phyloP scores from a whole-genome alignment of 2,329 filamentous ascomycete species.

The Lachnellula subtilissima region DNA sequence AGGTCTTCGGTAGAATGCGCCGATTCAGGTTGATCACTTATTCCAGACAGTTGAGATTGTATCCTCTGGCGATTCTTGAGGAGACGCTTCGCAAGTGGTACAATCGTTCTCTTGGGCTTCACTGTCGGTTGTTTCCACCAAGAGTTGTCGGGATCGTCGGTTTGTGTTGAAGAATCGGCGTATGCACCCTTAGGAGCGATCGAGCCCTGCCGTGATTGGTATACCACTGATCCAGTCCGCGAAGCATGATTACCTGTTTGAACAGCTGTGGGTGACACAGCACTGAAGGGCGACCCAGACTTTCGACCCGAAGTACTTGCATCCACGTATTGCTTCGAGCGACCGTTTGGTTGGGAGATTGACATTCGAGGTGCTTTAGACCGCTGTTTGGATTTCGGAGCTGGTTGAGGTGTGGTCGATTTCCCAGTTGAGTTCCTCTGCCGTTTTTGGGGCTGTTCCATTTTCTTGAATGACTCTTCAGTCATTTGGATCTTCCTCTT shows the following conservation, averaged over 20 bases:
- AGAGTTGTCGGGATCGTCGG: constrained; percentile 28
- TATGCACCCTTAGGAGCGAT: constrained; percentile 22
- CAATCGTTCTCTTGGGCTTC: constrained; percentile 21
- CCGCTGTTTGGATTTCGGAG: constrained; percentile 29
- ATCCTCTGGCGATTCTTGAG: constrained; percentile 28
- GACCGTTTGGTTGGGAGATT: constrained; percentile 20
- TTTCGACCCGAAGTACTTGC: constrained; percentile 27
- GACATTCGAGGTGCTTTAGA: constrained; percentile 26
- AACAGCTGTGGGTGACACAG: constrained; percentile 24
- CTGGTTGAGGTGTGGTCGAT: constrained; percentile 17
- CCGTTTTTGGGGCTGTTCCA: constrained; percentile 53
- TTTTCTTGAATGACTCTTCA: constrained; percentile 59
- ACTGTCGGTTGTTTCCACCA: constrained; percentile 27
- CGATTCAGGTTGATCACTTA: constrained; percentile 4
- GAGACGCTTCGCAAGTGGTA: constrained; percentile 28
- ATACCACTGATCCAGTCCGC: constrained; percentile 10
- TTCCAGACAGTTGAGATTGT: constrained; percentile 14
- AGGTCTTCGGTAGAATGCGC: constrained; percentile 10
- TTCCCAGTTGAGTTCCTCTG: constrained; percentile 43
- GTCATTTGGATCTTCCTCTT: constrained; percentile 64
- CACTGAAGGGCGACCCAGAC: constrained; percentile 29
- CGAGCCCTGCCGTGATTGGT: constrained; percentile 23
- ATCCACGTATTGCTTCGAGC: constrained; percentile 27
- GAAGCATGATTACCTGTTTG: constrained; percentile 11
- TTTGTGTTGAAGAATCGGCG: constrained; percentile 28